Conservation (phyloP, 495 filamentous ascomycete species). For the Staphylotrichum tortipilum region DNA sequence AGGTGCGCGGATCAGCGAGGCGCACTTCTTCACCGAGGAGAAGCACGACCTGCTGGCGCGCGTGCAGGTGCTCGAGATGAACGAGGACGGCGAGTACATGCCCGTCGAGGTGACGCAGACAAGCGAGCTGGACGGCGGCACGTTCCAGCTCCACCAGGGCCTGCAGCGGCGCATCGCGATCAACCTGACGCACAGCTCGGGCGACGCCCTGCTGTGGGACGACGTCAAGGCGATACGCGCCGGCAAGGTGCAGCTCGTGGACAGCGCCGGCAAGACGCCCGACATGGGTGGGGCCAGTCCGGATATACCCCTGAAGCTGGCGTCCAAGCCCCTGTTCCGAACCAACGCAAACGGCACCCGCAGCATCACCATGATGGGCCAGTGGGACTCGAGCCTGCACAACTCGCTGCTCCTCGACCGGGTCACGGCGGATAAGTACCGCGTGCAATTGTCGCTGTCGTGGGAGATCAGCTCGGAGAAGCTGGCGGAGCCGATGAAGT, state of each 20-base stretch:
- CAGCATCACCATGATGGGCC: constrained; percentile 73
- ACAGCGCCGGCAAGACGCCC: constrained; percentile 74
- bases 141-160: constrained; percentile 92
- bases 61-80: constrained; percentile 79
- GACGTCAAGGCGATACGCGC: constrained; percentile 67
- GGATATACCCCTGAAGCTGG: constrained; percentile 68
- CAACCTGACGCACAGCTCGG: constrained; percentile 79
- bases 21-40: constrained; percentile 87
- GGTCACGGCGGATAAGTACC: constrained; percentile 81
- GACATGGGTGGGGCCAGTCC: constrained; percentile 61
- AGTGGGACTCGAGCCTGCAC: constrained; percentile 96
- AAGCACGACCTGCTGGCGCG: constrained; percentile 86
- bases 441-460: constrained; percentile 74
- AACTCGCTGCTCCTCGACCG: constrained; percentile 82
- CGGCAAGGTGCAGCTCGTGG: constrained; percentile 70
- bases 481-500: constrained; percentile 72
- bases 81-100: constrained; percentile 81
- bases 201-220: constrained; percentile 78
- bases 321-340: constrained; percentile 64
- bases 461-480: constrained; percentile 77
- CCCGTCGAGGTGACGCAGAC: constrained; percentile 89
- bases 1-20: constrained; percentile 71
- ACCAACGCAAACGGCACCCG: constrained; percentile 85
- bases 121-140: constrained; percentile 69
- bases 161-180: constrained; percentile 83